phyloP scores from a whole-genome alignment of 1,284 basidiomycete genomes.

The Vanrija sp. region DNA sequence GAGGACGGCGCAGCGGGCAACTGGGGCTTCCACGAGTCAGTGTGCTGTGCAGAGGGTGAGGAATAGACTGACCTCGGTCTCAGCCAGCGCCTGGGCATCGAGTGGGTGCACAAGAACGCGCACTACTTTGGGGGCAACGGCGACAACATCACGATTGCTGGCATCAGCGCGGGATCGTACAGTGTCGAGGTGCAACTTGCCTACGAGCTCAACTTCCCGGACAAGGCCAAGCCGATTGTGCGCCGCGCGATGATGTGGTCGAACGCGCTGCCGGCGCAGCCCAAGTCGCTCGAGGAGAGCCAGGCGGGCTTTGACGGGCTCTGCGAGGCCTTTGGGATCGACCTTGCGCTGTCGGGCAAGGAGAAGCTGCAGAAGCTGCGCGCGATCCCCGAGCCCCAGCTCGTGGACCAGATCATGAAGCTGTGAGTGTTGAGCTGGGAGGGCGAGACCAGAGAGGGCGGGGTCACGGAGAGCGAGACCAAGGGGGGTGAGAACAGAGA shows the following conservation, averaged over 20 bases:
- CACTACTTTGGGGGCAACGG: constrained; percentile 34
- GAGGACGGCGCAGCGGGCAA: constrained; percentile 22
- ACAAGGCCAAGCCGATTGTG: constrained; percentile 9
- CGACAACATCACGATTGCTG: constrained; percentile 34
- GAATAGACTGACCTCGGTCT: not conserved
- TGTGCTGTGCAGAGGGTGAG: not conserved
- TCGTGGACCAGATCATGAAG: constrained; percentile 24
- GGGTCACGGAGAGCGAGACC: too few species aligned
- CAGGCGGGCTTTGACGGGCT: constrained; percentile 27
- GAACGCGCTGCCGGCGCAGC: constrained; percentile 26
- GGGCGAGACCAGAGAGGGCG: not conserved
- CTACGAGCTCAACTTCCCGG: constrained; percentile 28
- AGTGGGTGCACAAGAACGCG: constrained; percentile 34
- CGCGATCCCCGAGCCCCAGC: constrained; percentile 15
- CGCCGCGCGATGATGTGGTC: constrained; percentile 23
- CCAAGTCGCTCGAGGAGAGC: constrained; percentile 23
- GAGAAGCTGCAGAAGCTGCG: constrained; percentile 24
- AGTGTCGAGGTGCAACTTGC: constrained; percentile 36
- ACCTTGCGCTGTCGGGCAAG: constrained; percentile 4
- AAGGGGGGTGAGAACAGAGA: too few species aligned
- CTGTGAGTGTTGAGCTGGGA: constrained; percentile 10
- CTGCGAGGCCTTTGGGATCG: constrained; percentile 19
- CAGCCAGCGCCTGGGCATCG: constrained; percentile 25
- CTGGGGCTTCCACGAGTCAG: constrained; percentile 28
- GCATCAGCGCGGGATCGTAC: constrained; percentile 41